A percentile compares a stretch with the other conserved stretches of the same genome.
Evolutionary conservation across 495 filamentous ascomycete genomes (phyloP).

Genomic region (Penicillium soppii): DNA sequence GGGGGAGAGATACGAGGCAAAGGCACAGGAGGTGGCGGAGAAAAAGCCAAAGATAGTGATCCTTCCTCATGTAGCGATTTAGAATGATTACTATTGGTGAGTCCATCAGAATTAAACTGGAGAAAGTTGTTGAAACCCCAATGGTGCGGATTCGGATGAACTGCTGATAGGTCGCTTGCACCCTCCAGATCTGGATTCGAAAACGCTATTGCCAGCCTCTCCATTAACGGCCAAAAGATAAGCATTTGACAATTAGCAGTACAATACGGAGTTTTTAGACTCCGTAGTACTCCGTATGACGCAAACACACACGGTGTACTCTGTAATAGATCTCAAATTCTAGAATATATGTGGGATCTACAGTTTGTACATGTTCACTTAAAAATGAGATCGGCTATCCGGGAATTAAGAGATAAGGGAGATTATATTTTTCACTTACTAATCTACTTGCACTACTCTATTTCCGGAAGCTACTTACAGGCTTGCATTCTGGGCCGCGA

Average conservation of each 20-base stretch:
- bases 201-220: background rate
- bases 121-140: background rate
- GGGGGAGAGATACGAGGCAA: slow-evolving; percentile 15
- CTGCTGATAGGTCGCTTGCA: background rate
- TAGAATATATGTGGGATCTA: too few species aligned
- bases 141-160: background rate
- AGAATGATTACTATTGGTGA: slow-evolving; percentile 1
- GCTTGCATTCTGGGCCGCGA: background rate
- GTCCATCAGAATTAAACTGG: background rate
- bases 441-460: background rate
- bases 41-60: background rate
- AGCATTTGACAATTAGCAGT: too few species aligned
- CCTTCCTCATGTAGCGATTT: background rate
- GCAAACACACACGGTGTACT: too few species aligned
- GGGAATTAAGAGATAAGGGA: background rate
- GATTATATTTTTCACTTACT: background rate
- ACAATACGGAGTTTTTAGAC: too few species aligned
- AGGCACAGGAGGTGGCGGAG: slow-evolving; percentile 24
- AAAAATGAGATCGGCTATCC: background rate
- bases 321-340: too few species aligned
- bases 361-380: background rate
- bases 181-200: background rate
- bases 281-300: too few species aligned
- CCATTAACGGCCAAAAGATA: background rate
- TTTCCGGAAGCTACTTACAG: background rate